Evolutionary conservation across 495 filamentous ascomycete genomes (phyloP), one percentile per base, ranked within the genome.

Genomic region (Penicillium antarcticum): DNA sequence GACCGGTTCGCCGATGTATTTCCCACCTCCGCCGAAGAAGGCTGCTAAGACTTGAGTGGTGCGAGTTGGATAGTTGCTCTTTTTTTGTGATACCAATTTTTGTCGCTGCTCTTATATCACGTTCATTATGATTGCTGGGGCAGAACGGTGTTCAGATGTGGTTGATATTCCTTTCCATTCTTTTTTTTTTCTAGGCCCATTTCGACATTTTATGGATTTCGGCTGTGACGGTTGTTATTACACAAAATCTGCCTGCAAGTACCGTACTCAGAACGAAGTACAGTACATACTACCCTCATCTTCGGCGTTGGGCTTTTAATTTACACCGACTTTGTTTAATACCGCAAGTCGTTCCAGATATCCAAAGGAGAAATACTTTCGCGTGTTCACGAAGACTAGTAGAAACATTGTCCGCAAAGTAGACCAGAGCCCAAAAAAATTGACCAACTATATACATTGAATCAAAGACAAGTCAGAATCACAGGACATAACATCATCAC

Each of bases 1-100:
- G 4, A 12, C n/a, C 40, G 42, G 12, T 19, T 57, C 65, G 4
- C 65, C 65, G 19, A 68, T 71, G 31, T 75, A 72, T 37, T 77
- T 77, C 56, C 72, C 72, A 5, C 72, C 72, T 13, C 72, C 74
- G 12, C 71, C 72, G 10, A 75, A 75, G 55, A 71, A 70, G 53
- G 63, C 67, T 21, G 33, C 50, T 5, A 75, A 68, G 47, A 61
- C 53, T 16, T 68, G 37, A 58, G 14, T 42, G 24, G 19, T 35
- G 45, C 23, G 32, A 0, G 29, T 23, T 49, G 17, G 52, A 33
- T 51, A 40, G 19, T 48, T 39, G 10, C 38, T 21, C 2, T 11
- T 35, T 47, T 42, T 42, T 45, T 35, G 39, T 53, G 59, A 63
- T 65, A 65, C 62, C 62, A 63, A 42, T 33, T 38, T 48, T 56